Percentiles rank a stretch among this genome's conserved stretches.
phyloP scores from a whole-genome alignment of 495 filamentous ascomycete genomes.

The Daldinia loculata region DNA sequence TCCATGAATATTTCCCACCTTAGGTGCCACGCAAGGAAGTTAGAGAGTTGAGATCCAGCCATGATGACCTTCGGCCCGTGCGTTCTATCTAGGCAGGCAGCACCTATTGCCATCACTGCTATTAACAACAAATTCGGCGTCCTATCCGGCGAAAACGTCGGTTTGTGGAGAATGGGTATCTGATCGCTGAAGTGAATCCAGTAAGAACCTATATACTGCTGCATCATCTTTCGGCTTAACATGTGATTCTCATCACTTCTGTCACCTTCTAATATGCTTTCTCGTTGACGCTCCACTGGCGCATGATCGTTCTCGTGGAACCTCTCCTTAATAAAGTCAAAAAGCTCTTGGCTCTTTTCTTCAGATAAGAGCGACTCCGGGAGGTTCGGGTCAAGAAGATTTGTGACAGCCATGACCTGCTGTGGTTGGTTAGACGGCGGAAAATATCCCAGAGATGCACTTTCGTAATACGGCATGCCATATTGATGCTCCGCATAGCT shows the following conservation, averaged over 20 bases:
- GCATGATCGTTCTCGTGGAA: slow-evolving; percentile 85
- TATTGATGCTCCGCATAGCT: slow-evolving; percentile 64
- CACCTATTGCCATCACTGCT: slow-evolving; percentile 93
- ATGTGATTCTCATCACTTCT: slow-evolving; percentile 76
- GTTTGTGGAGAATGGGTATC: slow-evolving; percentile 91
- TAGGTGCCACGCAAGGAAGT: slow-evolving; percentile 89
- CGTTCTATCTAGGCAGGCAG: slow-evolving; percentile 83
- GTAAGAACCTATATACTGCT: slow-evolving; percentile 90
- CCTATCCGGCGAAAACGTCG: slow-evolving; percentile 88
- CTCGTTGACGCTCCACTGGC: slow-evolving; percentile 76
- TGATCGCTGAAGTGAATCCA: slow-evolving; percentile 97
- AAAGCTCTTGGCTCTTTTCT: slow-evolving; percentile 81
- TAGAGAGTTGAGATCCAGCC: slow-evolving; percentile 77
- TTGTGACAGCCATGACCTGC: slow-evolving; percentile 89
- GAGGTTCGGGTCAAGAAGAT: slow-evolving; percentile 82
- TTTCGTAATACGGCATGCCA: slow-evolving; percentile 58
- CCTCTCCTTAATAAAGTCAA: slow-evolving; percentile 83
- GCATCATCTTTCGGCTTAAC: slow-evolving; percentile 91
- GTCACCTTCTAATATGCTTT: slow-evolving; percentile 80
- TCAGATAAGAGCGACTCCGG: slow-evolving; percentile 85
- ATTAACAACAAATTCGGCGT: slow-evolving; percentile 87
- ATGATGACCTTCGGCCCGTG: slow-evolving; percentile 77
- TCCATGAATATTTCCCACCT: slow-evolving; percentile 94
- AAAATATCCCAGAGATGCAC: slow-evolving; percentile 61
- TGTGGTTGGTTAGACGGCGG: slow-evolving; percentile 64